Percentiles rank a stretch among this genome's conserved stretches.
phyloP scores from a whole-genome alignment of 306 rosid genomes.

The Dryas alaskensis region DNA sequence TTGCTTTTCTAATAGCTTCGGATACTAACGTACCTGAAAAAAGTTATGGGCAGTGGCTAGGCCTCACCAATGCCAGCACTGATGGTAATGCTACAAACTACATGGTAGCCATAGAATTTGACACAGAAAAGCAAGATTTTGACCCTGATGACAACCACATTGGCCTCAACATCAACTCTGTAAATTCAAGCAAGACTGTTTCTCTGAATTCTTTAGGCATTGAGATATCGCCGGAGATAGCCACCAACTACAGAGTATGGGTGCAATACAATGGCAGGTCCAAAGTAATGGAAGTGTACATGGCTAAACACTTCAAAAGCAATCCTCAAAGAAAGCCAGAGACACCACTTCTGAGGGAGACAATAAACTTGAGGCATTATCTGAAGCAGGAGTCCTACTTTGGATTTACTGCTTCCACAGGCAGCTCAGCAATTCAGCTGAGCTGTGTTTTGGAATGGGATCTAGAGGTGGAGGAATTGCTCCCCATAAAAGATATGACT shows the following conservation, averaged over 20 bases:
- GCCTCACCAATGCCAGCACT: constrained; percentile 38
- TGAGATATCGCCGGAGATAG: constrained; percentile 15
- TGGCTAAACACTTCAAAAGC: constrained; percentile 6
- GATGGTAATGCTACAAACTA: constrained; percentile 26
- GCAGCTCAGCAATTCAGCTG: constrained; percentile 28
- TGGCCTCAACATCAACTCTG: constrained; percentile 47
- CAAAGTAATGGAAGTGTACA: constrained; percentile 41
- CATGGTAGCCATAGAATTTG: constrained; percentile 48
- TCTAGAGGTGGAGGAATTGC: constrained; percentile 26
- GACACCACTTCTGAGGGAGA: constrained; percentile 31
- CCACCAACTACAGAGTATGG: constrained; percentile 28
- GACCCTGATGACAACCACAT: constrained; percentile 42
- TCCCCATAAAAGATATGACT: not conserved
- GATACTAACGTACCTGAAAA: constrained; percentile 16
- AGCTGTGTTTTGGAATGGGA: constrained; percentile 46
- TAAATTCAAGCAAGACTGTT: constrained; percentile 25
- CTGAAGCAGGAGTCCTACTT: constrained; percentile 35
- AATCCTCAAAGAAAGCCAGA: constrained; percentile 18
- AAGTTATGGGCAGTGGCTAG: constrained; percentile 48
- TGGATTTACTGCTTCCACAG: constrained; percentile 51
- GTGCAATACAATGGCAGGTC: constrained; percentile 37
- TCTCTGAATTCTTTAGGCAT: constrained; percentile 22
- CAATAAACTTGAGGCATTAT: constrained; percentile 24
- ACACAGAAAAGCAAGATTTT: constrained; percentile 36
- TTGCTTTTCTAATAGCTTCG: constrained; percentile 49